Evolutionary conservation across 1,139 yeast genomes (phyloP).

Genomic region (Lipomyces yarrowii): DNA sequence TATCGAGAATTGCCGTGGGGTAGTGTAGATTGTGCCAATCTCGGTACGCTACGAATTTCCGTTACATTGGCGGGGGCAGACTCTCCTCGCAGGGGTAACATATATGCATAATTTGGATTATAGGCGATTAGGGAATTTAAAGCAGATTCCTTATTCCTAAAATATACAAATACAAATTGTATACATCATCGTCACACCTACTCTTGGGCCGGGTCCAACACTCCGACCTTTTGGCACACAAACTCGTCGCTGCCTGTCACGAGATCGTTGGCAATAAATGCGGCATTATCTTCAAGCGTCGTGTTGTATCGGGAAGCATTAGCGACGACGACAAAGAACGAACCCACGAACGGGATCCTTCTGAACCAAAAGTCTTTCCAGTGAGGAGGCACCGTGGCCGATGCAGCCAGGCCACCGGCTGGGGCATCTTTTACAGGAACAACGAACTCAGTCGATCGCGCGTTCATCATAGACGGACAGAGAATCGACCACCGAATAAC

Average conservation of each 20-base stretch:
- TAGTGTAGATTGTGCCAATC: no score
- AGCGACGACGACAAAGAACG: not conserved
- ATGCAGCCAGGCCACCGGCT: not conserved
- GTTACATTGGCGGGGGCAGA: no score
- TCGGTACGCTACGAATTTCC: no score
- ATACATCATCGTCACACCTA: not conserved
- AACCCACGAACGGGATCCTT: slow-evolving; percentile 1
- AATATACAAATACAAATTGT: no score
- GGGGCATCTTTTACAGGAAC: not conserved
- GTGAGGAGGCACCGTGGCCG: not conserved
- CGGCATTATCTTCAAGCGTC: not conserved
- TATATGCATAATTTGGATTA: no score
- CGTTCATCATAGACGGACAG: not conserved
- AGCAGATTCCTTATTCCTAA: no score
- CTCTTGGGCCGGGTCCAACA: not conserved
- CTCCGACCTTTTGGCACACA: slow-evolving; percentile 1
- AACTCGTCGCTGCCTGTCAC: not conserved
- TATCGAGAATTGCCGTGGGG: no score
- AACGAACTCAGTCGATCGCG: not conserved
- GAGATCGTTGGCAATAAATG: not conserved
- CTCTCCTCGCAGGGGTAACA: no score
- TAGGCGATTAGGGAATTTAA: no score
- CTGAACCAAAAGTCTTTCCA: not conserved
- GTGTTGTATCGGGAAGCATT: not conserved
- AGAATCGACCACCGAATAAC: slow-evolving; percentile 2